Percentiles rank a stretch among this genome's conserved stretches.
Conservation (phyloP, 495 filamentous ascomycete genomes). For the Extremus antarcticus region DNA sequence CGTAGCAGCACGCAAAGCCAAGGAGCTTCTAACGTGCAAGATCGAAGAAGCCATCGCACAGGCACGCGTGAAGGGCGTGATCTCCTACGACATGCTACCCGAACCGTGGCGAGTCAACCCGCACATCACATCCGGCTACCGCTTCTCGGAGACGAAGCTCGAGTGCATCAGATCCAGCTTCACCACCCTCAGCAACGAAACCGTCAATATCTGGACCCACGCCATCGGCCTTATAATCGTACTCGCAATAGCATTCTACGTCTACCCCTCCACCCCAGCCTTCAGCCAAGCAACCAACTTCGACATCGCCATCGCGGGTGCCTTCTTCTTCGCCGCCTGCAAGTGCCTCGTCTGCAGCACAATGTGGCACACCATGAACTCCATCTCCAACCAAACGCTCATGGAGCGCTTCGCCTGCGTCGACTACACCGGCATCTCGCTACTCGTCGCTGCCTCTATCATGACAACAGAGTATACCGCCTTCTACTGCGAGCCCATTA, state of each 20-base stretch:
- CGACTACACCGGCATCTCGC: conserved; percentile 94
- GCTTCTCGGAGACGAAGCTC: conserved; percentile 78
- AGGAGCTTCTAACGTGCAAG: conserved; percentile 63
- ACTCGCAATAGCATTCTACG: conserved; percentile 85
- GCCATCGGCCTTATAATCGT: conserved; percentile 77
- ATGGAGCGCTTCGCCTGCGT: conserved; percentile 97
- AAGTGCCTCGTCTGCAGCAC: conserved; percentile 93
- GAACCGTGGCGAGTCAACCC: conserved; percentile 91
- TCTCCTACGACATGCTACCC: conserved; percentile 82
- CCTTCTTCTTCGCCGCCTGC: conserved; percentile 95
- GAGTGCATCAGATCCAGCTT: conserved; percentile 80
- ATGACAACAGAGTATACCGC: conserved; percentile 98
- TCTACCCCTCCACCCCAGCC: conserved; percentile 78
- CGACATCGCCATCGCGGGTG: conserved; percentile 77
- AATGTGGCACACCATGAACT: conserved; percentile 98
- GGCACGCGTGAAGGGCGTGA: conserved; percentile 70
- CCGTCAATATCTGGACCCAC: conserved; percentile 98
- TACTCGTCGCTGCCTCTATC: conserved; percentile 92
- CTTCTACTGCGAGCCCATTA: conserved; percentile 91
- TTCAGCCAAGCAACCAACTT: conserved; percentile 76
- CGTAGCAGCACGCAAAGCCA: conserved; percentile 64
- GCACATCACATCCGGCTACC: conserved; percentile 82
- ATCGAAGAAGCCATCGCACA: conserved; percentile 68
- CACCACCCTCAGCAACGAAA: conserved; percentile 69
- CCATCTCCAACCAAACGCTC: conserved; percentile 74